phyloP scores from a whole-genome alignment of 2,329 filamentous ascomycete genomes.

The Leptographium galeiforme region DNA sequence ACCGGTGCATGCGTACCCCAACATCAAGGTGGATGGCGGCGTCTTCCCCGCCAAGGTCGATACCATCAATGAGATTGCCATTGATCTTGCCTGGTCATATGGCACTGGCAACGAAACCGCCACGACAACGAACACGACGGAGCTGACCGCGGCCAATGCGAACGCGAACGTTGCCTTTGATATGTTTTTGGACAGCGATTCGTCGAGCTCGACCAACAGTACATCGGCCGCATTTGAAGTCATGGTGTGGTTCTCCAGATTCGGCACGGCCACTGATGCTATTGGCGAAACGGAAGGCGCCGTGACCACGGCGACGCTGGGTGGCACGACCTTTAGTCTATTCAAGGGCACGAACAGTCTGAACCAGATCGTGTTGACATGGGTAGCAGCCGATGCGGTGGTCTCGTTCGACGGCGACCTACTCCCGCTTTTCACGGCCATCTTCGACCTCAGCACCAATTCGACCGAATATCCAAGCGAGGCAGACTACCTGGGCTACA shows the following conservation, averaged over 20 bases:
- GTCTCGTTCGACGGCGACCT: constrained; percentile 34
- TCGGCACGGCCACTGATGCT: constrained; percentile 32
- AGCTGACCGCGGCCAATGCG: constrained; percentile 22
- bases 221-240: constrained; percentile 34
- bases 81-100: constrained; percentile 38
- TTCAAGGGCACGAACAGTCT: constrained; percentile 26
- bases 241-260: constrained; percentile 42
- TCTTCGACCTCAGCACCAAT: constrained; percentile 19
- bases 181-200: constrained; percentile 40
- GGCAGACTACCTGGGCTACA: constrained; percentile 35
- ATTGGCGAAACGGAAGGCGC: constrained; percentile 25
- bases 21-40: constrained; percentile 31
- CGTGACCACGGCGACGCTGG: constrained; percentile 21
- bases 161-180: constrained; percentile 45
- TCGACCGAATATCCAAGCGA: constrained; percentile 22
- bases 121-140: constrained; percentile 19
- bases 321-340: constrained; percentile 29
- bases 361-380: constrained; percentile 35
- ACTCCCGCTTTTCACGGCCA: constrained; percentile 27
- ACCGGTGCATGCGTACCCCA: constrained; percentile 42
- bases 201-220: constrained; percentile 24
- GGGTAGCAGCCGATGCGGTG: constrained; percentile 24
- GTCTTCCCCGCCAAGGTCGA: constrained; percentile 29
- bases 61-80: constrained; percentile 23
- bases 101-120: constrained; percentile 27